These are phyloP conservation scores for Jamesozyma jinghongensis DNA, from an alignment of 805 yeast species.

Conservation along the genomic window DNA sequence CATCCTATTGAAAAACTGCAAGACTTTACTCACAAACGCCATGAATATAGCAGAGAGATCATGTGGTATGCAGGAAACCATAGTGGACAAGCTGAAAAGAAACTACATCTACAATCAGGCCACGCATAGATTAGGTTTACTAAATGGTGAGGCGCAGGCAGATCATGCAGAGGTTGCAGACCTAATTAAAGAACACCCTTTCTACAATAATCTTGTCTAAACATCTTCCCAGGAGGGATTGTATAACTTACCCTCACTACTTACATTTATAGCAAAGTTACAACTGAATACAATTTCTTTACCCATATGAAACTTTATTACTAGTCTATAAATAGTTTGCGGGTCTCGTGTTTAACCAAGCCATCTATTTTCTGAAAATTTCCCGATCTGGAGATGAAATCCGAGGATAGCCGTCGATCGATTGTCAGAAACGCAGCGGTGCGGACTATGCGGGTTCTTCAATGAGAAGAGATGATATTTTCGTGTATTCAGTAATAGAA, in stretches of 20 bases:
- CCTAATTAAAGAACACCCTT: constrained; percentile 17
- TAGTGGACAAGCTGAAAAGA: constrained; percentile 24
- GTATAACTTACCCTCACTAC: not conserved
- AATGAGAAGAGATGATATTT: too few relatives aligned
- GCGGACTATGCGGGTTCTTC: too few relatives aligned
- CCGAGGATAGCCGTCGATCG: not conserved
- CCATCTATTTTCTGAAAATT: constrained; percentile 4
- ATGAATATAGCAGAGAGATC: constrained; percentile 18
- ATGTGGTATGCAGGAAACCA: constrained; percentile 26
- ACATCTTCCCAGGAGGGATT: too few relatives aligned
- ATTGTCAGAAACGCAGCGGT: too few relatives aligned
- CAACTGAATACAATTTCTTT: too few relatives aligned
- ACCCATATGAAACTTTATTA: too few relatives aligned
- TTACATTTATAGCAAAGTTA: too few relatives aligned
- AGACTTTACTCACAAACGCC: constrained; percentile 18
- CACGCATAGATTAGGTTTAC: constrained; percentile 9
- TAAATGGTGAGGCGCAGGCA: constrained; percentile 3
- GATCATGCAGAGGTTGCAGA: constrained; percentile 8
- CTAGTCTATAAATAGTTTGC: not conserved
- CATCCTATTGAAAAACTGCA: constrained; percentile 20
- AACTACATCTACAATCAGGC: constrained; percentile 24
- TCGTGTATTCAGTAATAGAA: too few relatives aligned
- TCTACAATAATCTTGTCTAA: constrained; percentile 8
- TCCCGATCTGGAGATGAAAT: not conserved
- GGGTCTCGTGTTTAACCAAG: constrained; percentile 6